Evolutionary conservation across 257 asterid genomes (phyloP).

Genomic region (Salvia splendens): DNA sequence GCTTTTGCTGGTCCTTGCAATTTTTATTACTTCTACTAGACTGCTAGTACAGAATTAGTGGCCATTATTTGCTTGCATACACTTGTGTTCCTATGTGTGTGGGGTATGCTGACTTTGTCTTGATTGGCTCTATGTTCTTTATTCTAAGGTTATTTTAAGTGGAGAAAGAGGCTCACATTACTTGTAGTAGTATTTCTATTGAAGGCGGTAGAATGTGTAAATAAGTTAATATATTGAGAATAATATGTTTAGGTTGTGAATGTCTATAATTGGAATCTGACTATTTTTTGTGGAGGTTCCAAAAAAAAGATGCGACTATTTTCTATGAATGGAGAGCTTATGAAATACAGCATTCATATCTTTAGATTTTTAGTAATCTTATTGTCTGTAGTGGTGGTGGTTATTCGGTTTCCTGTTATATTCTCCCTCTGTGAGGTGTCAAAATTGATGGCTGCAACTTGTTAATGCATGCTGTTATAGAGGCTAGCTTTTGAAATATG

Average conservation of each 20-base stretch:
- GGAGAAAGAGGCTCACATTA: no score
- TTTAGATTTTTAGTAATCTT: conserved; percentile 6
- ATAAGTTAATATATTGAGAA: no score
- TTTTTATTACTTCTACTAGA: neutral
- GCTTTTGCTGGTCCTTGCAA: conserved; percentile 33
- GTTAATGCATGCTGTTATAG: neutral
- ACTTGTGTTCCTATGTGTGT: conserved; percentile 40
- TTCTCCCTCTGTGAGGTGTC: conserved; percentile 14
- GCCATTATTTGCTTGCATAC: conserved; percentile 29
- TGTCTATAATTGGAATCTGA: no score
- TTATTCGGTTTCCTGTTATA: conserved; percentile 25
- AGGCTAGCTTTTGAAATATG: conserved; percentile 11
- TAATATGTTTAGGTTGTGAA: no score
- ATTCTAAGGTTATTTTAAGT: neutral
- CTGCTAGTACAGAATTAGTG: conserved; percentile 17
- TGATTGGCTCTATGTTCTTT: conserved; percentile 30
- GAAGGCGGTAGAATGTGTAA: no score
- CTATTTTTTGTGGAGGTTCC: no score
- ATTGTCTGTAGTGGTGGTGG: conserved; percentile 30
- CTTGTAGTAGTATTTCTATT: no score
- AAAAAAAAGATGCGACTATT: no score
- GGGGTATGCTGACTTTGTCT: conserved; percentile 31
- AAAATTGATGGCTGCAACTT: neutral
- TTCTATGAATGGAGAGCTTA: neutral
- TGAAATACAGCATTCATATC: conserved; percentile 12